phyloP scores from a whole-genome alignment of 306 rosid species.

The Quercus berberidifolia region DNA sequence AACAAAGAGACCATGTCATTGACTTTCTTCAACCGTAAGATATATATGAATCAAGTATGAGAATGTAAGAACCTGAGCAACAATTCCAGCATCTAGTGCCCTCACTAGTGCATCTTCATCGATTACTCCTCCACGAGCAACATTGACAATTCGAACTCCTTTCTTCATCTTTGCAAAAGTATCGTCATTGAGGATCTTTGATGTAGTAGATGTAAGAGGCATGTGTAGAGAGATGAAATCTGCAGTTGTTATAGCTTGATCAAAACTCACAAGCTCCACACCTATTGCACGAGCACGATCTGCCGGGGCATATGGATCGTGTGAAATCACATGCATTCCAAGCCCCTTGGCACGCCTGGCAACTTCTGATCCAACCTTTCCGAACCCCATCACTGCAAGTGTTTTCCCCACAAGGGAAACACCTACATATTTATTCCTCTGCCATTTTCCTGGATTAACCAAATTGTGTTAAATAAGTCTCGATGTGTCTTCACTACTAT shows the following conservation, averaged over 20 bases:
- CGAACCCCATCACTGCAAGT: constrained; percentile 94
- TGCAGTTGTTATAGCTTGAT: constrained; percentile 76
- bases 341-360: constrained; percentile 98
- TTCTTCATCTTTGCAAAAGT: constrained; percentile 95
- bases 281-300: constrained; percentile 98
- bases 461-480: not conserved
- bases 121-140: constrained; percentile 98
- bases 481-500: not conserved
- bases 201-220: constrained; percentile 93
- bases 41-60: not conserved
- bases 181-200: constrained; percentile 81
- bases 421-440: constrained; percentile 87
- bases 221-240: constrained; percentile 96
- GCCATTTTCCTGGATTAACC: constrained; percentile 76
- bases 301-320: constrained; percentile 93
- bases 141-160: constrained; percentile 88
- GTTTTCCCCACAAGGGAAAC: constrained; percentile 97
- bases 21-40: not conserved
- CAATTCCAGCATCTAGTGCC: constrained; percentile 87
- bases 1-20: constrained; percentile 18
- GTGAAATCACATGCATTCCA: constrained; percentile 95
- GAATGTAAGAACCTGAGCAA: constrained; percentile 69
- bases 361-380: constrained; percentile 97
- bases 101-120: constrained; percentile 93
- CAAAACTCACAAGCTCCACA: constrained; percentile 93